phyloP scores from a whole-genome alignment of 1,139 yeast genomes.

The Debaryomyces nepalensis region DNA sequence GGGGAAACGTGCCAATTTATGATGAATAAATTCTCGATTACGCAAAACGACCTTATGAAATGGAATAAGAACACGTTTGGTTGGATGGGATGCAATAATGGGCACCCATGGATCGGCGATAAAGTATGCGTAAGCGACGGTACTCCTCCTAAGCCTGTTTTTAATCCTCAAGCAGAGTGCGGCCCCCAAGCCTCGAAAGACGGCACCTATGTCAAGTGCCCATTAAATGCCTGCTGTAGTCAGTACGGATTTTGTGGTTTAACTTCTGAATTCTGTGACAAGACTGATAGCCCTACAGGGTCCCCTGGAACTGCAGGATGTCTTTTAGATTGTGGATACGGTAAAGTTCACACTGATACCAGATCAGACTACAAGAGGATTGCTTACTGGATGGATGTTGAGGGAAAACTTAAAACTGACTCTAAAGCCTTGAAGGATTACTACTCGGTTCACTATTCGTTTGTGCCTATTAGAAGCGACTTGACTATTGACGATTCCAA shows the following conservation, averaged over 20 bases:
- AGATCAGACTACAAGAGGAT: slow-evolving; percentile 21
- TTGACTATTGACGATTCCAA: slow-evolving; percentile 17
- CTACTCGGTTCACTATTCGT: slow-evolving; percentile 24
- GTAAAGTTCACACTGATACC: slow-evolving; percentile 20
- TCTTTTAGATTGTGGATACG: slow-evolving; percentile 24
- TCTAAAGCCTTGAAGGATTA: slow-evolving; percentile 18
- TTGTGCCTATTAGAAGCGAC: slow-evolving; percentile 20
- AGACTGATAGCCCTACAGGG: slow-evolving; percentile 11
- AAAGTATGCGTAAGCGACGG: slow-evolving; percentile 21
- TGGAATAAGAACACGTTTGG: slow-evolving; percentile 21
- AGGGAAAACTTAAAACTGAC: slow-evolving; percentile 16
- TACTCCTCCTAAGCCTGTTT: slow-evolving; percentile 20
- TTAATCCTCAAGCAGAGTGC: slow-evolving; percentile 20
- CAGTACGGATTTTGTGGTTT: slow-evolving; percentile 20
- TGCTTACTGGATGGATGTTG: slow-evolving; percentile 25
- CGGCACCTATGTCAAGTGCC: slow-evolving; percentile 16
- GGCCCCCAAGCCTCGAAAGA: slow-evolving; percentile 23
- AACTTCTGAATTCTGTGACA: slow-evolving; percentile 20
- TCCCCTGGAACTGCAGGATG: slow-evolving; percentile 21
- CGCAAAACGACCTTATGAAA: slow-evolving; percentile 12
- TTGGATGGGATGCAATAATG: slow-evolving; percentile 21
- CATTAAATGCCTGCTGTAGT: slow-evolving; percentile 26
- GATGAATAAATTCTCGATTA: slow-evolving; percentile 7
- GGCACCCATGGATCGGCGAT: slow-evolving; percentile 16
- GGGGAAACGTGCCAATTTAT: slow-evolving; percentile 8